Conservation (phyloP, 2,329 filamentous ascomycete species). For the Cladorrhinum sp. region DNA sequence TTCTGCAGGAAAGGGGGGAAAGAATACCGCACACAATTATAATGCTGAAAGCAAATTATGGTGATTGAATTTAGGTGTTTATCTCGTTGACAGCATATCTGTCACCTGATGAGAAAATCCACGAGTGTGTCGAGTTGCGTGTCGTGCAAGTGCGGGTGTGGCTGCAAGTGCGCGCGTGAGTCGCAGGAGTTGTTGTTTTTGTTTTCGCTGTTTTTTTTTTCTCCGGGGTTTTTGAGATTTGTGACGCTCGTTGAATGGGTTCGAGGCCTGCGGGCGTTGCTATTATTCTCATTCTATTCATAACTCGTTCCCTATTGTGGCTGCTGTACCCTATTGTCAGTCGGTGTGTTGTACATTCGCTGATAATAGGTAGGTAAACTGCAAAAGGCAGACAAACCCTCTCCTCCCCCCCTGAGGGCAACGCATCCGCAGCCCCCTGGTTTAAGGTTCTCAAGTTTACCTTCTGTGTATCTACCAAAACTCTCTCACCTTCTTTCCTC, state of each 20-base stretch:
- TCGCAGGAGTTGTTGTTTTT: neutral
- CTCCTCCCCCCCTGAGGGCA: constrained; percentile 2
- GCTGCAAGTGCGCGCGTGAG: constrained; percentile 2
- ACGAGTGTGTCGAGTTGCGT: neutral
- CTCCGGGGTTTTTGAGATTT: neutral
- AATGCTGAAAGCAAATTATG: neutral
- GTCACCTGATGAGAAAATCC: neutral
- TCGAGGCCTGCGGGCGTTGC: neutral
- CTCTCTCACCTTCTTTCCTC: neutral
- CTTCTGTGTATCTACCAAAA: constrained; percentile 4
- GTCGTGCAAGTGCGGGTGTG: neutral
- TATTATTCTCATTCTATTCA: neutral
- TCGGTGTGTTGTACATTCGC: constrained; percentile 11
- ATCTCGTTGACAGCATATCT: neutral
- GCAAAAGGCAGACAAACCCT: neutral
- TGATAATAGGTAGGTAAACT: constrained; percentile 1
- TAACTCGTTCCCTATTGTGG: neutral
- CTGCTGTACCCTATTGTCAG: constrained; percentile 4
- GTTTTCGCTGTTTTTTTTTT: neutral
- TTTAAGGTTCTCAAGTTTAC: constrained; percentile 13
- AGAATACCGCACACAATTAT: neutral
- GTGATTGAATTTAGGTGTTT: neutral
- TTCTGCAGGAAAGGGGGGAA: constrained; percentile 3
- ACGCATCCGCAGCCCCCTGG: constrained; percentile 4
- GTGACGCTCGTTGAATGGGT: neutral